phyloP scores from a whole-genome alignment of 1,139 yeast species.

The Wickerhamomyces sp. region DNA sequence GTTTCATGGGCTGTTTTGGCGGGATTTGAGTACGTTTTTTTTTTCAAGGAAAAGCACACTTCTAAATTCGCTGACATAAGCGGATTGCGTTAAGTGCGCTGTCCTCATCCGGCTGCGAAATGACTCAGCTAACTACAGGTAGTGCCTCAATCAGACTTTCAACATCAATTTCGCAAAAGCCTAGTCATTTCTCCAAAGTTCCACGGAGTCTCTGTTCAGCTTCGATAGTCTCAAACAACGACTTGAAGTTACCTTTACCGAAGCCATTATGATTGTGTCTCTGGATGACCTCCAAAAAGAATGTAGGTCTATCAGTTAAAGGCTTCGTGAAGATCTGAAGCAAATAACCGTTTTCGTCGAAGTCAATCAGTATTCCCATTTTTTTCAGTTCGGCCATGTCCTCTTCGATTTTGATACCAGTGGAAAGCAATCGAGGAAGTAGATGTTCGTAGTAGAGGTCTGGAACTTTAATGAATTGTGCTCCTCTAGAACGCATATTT shows the following conservation, averaged over 20 bases:
- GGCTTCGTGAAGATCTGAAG: conserved; percentile 79
- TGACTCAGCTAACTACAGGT: too few relatives aligned
- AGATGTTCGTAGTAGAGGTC: conserved; percentile 49
- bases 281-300: conserved; percentile 76
- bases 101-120: too few relatives aligned
- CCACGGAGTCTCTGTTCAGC: conserved; percentile 41
- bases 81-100: too few relatives aligned
- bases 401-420: conserved; percentile 43
- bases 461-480: conserved; percentile 63
- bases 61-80: too few relatives aligned
- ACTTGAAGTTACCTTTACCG: conserved; percentile 84
- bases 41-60: too few relatives aligned
- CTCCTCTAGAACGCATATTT: conserved; percentile 51
- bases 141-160: too few relatives aligned
- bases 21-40: too few relatives aligned
- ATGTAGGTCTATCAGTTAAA: conserved; percentile 70
- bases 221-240: conserved; percentile 75
- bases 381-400: conserved; percentile 37
- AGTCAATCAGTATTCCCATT: conserved; percentile 64
- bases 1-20: too few relatives aligned
- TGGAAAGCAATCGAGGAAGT: conserved; percentile 35
- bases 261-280: conserved; percentile 77
- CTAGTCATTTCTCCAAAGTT: conserved; percentile 12
- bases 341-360: conserved; percentile 65
- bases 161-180: too few relatives aligned